Evolutionary conservation across 345 rosid species (phyloP).

Genomic region (Eucalyptus globulus): DNA sequence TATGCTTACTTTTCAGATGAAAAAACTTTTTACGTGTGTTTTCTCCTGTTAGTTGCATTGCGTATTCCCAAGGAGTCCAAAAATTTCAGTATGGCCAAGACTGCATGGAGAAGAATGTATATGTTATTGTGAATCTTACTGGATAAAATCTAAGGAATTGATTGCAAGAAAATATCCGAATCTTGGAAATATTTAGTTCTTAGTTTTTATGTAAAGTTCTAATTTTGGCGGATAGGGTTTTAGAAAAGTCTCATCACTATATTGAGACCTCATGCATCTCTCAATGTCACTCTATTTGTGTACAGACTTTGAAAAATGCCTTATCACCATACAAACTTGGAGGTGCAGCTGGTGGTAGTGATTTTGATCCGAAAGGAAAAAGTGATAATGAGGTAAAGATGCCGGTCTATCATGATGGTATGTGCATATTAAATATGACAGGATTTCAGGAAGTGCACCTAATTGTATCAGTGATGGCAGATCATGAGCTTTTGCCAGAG

Average conservation of each 20-base stretch:
- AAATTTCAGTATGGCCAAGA: neutral
- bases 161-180: neutral
- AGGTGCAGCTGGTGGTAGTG: constrained; percentile 99
- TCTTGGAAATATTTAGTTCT: neutral
- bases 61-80: neutral
- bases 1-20: neutral
- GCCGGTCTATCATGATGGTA: neutral
- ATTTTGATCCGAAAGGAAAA: constrained; percentile 98
- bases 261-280: neutral
- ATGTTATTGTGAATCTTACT: neutral
- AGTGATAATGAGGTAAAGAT: constrained; percentile 84
- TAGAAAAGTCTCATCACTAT: neutral
- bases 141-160: neutral
- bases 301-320: constrained; percentile 92
- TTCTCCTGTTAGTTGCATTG: neutral
- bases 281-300: neutral
- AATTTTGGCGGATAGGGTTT: neutral
- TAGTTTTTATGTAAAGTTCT: neutral
- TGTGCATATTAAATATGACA: neutral
- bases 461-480: constrained; percentile 41
- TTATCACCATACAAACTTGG: constrained; percentile 93
- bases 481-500: constrained; percentile 99
- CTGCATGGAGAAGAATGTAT: neutral
- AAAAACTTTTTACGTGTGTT: neutral
- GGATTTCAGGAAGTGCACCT: constrained; percentile 8